Base-by-base conservation (phyloP, 768 basidiomycete genomes). In the Russula olivacea region DNA sequence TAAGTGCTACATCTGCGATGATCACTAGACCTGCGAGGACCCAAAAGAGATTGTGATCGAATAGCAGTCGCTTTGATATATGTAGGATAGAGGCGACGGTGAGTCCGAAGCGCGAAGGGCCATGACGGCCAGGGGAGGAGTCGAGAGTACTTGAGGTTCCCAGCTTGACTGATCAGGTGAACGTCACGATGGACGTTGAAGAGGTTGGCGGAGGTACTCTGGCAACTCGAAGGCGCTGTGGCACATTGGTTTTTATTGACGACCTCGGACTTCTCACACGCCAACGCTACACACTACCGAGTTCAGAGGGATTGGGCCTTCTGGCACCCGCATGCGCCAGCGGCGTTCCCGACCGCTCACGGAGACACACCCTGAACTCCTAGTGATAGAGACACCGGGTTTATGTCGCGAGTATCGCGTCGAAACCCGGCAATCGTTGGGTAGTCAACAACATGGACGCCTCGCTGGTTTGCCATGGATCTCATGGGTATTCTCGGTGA, bases 1-100 rank as follows among this genome's bases (percentile, higher is more conserved):
- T 92, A 53, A 97, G 81, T 47, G 86, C 58, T 9, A 83, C 83
- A 82, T 98, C 93, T 48, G 85, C 89, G 23, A 89, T 32, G 28
- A 93, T 74, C 23, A 89, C 79, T 10, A 92, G 73, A 19, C 74
- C 67, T 10, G 88, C 86, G 34, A 93, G 74, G 34, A 72, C 71
- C 83, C 85, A 87, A 75, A 90, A 94, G 70, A 86, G 84, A 25
- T 69, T 72, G 38, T 79, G 76, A 69, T 89, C 76, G 38, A 78
- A 78, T 59, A 88, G 75, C 14, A 88, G 73, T 32, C 57, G 54
- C 55, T n/a, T 69, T 45, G 65, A 23, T 32, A 61, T 28, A 49
- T 55, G 28, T 2, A 53, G 2, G 48, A 43, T 4, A 32, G 57
- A 63, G 1, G 57, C 23, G n/a, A 56, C 38, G 15, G 54, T 48